Conservation (phyloP, 2,329 filamentous ascomycete genomes). For the Amylocarpus encephaloides region DNA sequence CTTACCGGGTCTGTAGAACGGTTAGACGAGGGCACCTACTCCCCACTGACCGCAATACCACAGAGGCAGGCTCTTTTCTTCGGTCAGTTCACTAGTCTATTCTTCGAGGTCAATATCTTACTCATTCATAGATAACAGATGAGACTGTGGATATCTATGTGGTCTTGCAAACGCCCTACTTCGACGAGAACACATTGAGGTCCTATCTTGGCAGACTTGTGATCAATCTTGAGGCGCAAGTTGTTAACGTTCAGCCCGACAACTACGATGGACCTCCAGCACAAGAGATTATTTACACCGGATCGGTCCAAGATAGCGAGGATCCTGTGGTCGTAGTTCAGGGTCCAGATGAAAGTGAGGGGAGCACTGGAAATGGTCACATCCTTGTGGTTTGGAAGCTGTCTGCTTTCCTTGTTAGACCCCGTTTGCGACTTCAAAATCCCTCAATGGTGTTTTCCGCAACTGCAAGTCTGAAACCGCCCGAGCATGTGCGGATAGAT, state of each 20-base stretch:
- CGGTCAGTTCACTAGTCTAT: conserved; percentile 45
- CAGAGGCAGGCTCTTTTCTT: conserved; percentile 64
- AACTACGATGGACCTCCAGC: conserved; percentile 39
- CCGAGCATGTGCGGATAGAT: conserved; percentile 38
- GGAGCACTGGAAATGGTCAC: conserved; percentile 31
- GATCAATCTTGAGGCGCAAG: conserved; percentile 60
- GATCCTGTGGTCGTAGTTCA: conserved; percentile 44
- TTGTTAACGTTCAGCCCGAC: conserved; percentile 50
- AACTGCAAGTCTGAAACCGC: conserved; percentile 52
- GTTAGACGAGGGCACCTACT: conserved; percentile 30
- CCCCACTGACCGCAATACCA: conserved; percentile 49
- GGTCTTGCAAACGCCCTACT: conserved; percentile 57
- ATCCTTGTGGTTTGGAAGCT: conserved; percentile 56
- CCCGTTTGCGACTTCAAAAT: conserved; percentile 58
- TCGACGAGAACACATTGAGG: conserved; percentile 50
- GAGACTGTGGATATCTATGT: conserved; percentile 65
- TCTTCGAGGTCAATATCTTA: conserved; percentile 34
- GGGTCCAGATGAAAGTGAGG: conserved; percentile 36
- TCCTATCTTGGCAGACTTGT: conserved; percentile 56
- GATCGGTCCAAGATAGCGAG: conserved; percentile 42
- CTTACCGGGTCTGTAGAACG: conserved; percentile 40
- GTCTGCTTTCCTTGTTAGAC: conserved; percentile 50
- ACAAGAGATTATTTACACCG: conserved; percentile 55
- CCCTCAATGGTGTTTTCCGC: conserved; percentile 62
- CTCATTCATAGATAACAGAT: conserved; percentile 56